Percentiles rank a stretch among this genome's conserved stretches.
These are phyloP conservation scores for Biscogniauxia marginata DNA, from an alignment of 2,329 filamentous ascomycete genomes.

Conservation along the genomic window DNA sequence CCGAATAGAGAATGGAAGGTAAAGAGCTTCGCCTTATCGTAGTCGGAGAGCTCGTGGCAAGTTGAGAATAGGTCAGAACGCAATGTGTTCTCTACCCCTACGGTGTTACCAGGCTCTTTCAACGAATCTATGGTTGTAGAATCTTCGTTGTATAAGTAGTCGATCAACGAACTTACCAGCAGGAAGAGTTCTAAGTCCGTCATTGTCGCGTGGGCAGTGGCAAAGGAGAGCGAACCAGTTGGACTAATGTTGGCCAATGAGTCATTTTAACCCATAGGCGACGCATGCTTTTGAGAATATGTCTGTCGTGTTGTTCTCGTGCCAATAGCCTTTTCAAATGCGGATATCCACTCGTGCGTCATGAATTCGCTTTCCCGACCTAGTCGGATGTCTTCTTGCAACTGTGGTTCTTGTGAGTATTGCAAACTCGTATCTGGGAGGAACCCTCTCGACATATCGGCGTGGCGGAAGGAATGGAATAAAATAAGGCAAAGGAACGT, in stretches of 20 bases:
- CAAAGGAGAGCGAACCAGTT: constrained; percentile 20
- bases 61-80: constrained; percentile 20
- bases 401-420: constrained; percentile 18
- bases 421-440: too few species aligned
- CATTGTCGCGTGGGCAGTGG: constrained; percentile 22
- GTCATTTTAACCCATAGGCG: constrained; percentile 27
- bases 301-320: constrained; percentile 8
- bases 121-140: constrained; percentile 18
- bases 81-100: constrained; percentile 19
- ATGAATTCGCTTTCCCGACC: constrained; percentile 27
- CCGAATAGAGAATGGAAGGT: constrained; percentile 24
- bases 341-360: constrained; percentile 20
- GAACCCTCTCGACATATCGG: too few species aligned
- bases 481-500: too few species aligned
- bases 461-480: too few species aligned
- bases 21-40: constrained; percentile 27
- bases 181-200: constrained; percentile 22
- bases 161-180: constrained; percentile 18
- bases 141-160: constrained; percentile 21
- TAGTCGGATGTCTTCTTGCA: constrained; percentile 29
- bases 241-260: constrained; percentile 27
- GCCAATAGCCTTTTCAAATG: constrained; percentile 23
- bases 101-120: constrained; percentile 21
- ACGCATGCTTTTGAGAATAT: constrained; percentile 23
- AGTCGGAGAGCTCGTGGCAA: constrained; percentile 26